Base-by-base conservation (phyloP, 1,284 basidiomycete species). In the Tremellales sp. region DNA sequence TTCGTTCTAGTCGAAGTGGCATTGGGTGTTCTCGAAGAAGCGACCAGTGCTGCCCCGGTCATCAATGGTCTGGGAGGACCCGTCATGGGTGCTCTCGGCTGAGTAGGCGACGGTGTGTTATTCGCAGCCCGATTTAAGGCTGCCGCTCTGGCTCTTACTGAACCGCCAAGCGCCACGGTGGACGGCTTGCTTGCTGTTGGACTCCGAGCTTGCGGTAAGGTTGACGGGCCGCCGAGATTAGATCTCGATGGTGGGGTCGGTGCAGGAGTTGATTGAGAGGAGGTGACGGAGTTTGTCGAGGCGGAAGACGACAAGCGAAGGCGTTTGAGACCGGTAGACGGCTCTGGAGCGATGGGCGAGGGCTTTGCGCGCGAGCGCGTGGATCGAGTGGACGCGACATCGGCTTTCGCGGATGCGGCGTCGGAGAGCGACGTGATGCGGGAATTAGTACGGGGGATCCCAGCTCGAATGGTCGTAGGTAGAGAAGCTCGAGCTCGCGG, bases 301-400 rank as follows among this genome's bases (percentile, higher is more conserved):
- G 65, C 63, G 4, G 64, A 60, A 26, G 55, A 58, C 22, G 56
- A 53, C 5, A 68, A 51, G 3, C 65, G 58, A 7, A 68, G 57
- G 3, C 61, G 45, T 9, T 53, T 51, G 16, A 68, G 46, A n/a
- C 64, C 64, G 7, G 37, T 39, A 16, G 53, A 53, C 9, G 51
- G 43, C 12, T 60, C 59, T 10, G 55, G 46, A 12, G 18, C 19
- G 8, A 21, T 9, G 27, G 37, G 37, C 24, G 37, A 8, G 9
- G 37, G 37, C 27, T 25, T 13, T 43, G 29, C 9, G 37, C 27
- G 37, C 47, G 47, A 40, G 13, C 41, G 28, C 41, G 19, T 41
- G 13, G 47, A 32, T 13, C 32, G 22, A 26, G 45, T 25, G 8
- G 29, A 19, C 10, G 32, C 25, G 14, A 28, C 42, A 13, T 19